Evolutionary conservation across 345 rosid genomes (phyloP).

Genomic region (Camelina sativa): DNA sequence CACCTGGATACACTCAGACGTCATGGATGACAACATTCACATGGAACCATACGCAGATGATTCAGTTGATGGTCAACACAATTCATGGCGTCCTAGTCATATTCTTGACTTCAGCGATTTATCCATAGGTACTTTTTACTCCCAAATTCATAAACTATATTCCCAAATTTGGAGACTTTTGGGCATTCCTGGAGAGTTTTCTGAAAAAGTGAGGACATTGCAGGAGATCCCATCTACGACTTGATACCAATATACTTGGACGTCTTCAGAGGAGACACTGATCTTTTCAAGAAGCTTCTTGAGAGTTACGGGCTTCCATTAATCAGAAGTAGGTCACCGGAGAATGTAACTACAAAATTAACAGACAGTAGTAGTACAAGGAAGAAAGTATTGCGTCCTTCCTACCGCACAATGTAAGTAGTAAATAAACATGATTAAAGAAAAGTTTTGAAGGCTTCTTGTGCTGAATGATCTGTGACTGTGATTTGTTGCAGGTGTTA

Average conservation of each 20-base stretch:
- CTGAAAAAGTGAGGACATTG: constrained; percentile 30
- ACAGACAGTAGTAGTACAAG: constrained; percentile 34
- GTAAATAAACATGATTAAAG: neutral
- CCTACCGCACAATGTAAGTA: constrained; percentile 92
- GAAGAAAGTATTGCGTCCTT: constrained; percentile 57
- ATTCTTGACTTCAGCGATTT: constrained; percentile 87
- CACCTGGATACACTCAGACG: constrained; percentile 88
- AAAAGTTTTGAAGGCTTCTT: neutral
- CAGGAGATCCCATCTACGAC: constrained; percentile 88
- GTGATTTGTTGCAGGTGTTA: constrained; percentile 67
- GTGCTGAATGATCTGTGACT: constrained; percentile 15
- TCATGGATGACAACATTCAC: constrained; percentile 92
- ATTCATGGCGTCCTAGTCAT: constrained; percentile 74
- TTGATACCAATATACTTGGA: constrained; percentile 82
- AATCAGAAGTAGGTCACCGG: constrained; percentile 43
- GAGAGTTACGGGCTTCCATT: constrained; percentile 79
- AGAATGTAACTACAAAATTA: constrained; percentile 33
- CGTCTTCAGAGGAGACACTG: constrained; percentile 73
- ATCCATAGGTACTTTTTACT: constrained; percentile 57
- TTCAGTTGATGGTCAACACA: constrained; percentile 38
- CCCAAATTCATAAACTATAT: neutral
- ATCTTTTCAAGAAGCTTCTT: constrained; percentile 66
- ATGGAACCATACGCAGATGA: constrained; percentile 65
- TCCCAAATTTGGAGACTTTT: neutral
- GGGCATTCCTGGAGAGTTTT: neutral